Evolutionary conservation across 768 basidiomycete species (phyloP), one percentile per base, ranked within the genome.

Genomic region (Xerocomellus chrysenteron): DNA sequence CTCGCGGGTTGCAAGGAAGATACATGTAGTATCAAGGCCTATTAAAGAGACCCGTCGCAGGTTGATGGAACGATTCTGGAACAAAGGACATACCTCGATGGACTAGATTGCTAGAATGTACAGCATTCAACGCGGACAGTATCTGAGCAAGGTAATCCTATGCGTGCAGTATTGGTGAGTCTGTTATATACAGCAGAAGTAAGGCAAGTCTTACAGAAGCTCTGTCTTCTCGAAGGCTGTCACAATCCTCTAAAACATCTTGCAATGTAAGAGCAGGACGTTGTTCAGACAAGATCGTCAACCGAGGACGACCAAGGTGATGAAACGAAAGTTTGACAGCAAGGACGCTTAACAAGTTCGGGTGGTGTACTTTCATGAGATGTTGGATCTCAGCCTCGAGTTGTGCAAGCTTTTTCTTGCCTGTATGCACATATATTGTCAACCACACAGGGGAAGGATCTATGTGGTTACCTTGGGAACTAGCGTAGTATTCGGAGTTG

Each of bases 141-240:
- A 91, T 84, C 67, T 94, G 91, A 0, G 75, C 75, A 1, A 91
- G 75, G 63, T 92, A 93, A 55, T 90, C 90, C 88, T 92, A 56
- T 39, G 56, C 21, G 17, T 44, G n/a, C 17, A 47, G 33, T 24
- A 13, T 48, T 11, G 28, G 26, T 60, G 30, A 56, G 51, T 40
- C 16, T 16, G 24, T 37, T 21, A 3, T 13, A 4, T 10, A 43
- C n/a, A 40, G 40, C 44, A 35, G 16, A 51, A 60, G 32, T 13
- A 47, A 50, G 17, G 66, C 2, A 26, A 11, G 7, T 61, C 82
- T 50, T 60, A 92, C 90, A 40, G 80, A 78, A 17, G 86, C 87
- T 26, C 88, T 78, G 37, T 86, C 85, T 66, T 90, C 84, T 47
- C 84, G 80, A n/a, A 94, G 72, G n/a, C 75, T 78, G 33, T 88